These are phyloP conservation scores for Tetracladium marchalianum DNA, from an alignment of 495 filamentous ascomycete genomes.

Conservation along the genomic window DNA sequence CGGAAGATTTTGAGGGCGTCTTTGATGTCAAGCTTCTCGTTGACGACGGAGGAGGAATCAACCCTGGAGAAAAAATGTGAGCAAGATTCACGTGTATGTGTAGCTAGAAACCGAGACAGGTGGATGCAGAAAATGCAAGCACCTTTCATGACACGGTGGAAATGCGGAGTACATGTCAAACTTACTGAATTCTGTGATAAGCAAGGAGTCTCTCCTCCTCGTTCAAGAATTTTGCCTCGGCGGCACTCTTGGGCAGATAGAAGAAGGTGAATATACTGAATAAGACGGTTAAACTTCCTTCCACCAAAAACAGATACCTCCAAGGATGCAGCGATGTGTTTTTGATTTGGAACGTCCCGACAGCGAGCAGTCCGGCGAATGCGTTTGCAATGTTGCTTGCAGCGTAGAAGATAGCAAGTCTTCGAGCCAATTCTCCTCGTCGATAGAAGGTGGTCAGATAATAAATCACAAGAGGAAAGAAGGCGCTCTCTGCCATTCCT, in stretches of 20 bases:
- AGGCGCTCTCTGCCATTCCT: slow-evolving; percentile 63
- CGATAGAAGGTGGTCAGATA: slow-evolving; percentile 55
- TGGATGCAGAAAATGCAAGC: too few relatives aligned
- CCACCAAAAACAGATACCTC: slow-evolving; percentile 72
- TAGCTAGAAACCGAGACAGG: too few relatives aligned
- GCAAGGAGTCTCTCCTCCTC: slow-evolving; percentile 59
- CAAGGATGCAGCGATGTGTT: slow-evolving; percentile 37
- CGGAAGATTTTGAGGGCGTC: slow-evolving; percentile 38
- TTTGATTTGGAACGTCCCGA: slow-evolving; percentile 64
- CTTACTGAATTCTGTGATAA: slow-evolving; percentile 48
- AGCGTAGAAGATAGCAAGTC: slow-evolving; percentile 71
- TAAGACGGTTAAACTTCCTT: slow-evolving; percentile 52
- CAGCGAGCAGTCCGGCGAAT: slow-evolving; percentile 64
- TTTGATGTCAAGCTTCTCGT: slow-evolving; percentile 58
- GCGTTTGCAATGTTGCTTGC: slow-evolving; percentile 65
- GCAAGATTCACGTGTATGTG: too few relatives aligned
- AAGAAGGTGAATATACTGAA: slow-evolving; percentile 60
- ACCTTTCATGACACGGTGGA: too few relatives aligned
- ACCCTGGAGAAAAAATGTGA: slow-evolving; percentile 20
- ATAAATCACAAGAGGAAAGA: slow-evolving; percentile 59
- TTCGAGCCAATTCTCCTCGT: slow-evolving; percentile 63
- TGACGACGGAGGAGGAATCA: slow-evolving; percentile 61
- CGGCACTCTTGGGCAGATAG: slow-evolving; percentile 57
- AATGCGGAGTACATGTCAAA: too few relatives aligned
- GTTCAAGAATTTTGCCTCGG: slow-evolving; percentile 52